Conservation (phyloP, 352 stramenopile species). For the Blastocystis sp. region DNA sequence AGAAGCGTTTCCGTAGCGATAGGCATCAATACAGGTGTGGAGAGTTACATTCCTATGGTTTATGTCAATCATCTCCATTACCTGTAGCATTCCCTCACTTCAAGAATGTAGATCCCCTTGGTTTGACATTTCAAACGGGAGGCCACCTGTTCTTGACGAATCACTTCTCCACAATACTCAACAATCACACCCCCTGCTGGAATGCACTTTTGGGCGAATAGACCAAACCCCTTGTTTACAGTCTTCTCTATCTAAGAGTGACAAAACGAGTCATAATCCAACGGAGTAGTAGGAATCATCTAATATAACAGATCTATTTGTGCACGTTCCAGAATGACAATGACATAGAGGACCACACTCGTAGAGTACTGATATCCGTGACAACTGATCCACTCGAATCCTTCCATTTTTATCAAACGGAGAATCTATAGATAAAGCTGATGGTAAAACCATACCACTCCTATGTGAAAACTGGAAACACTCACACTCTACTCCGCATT, state of each 20-base stretch:
- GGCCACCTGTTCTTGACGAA: background rate
- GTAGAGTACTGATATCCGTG: background rate
- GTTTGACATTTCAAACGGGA: background rate
- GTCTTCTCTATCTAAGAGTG: background rate
- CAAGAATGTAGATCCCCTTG: background rate
- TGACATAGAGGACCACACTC: background rate
- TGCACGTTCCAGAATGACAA: background rate
- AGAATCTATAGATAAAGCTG: background rate
- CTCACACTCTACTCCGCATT: background rate
- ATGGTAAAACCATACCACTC: background rate
- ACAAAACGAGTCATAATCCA: background rate
- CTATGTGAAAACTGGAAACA: background rate
- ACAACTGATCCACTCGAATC: background rate
- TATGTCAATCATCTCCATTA: background rate
- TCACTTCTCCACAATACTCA: background rate
- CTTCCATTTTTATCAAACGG: background rate
- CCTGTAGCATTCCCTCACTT: background rate
- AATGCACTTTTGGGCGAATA: background rate
- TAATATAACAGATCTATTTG: background rate
- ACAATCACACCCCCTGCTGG: background rate
- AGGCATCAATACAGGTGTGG: slow-evolving; percentile 2
- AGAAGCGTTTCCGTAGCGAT: background rate
- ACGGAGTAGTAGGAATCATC: background rate
- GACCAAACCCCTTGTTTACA: background rate
- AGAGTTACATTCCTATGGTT: background rate